Percentiles rank a stretch among this genome's conserved stretches.
phyloP scores from a whole-genome alignment of 2,329 filamentous ascomycete genomes.

The Incumbomyces lentus region DNA sequence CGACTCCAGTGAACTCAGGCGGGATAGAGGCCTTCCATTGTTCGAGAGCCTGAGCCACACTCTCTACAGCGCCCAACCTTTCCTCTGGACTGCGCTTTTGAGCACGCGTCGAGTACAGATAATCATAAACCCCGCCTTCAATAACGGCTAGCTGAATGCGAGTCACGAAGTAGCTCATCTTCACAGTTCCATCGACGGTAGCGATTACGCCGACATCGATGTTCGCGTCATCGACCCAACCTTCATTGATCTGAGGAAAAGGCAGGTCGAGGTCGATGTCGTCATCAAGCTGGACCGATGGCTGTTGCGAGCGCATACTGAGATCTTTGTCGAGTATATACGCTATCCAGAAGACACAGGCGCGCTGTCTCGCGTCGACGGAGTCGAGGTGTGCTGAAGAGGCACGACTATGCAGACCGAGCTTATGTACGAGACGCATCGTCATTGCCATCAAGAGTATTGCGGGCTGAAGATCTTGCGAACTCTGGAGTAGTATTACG shows the following conservation, averaged over 20 bases:
- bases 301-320: slow-evolving; percentile 33
- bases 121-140: slow-evolving; percentile 15
- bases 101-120: slow-evolving; percentile 10
- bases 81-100: slow-evolving; percentile 11
- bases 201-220: background rate
- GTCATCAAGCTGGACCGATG: slow-evolving; percentile 28
- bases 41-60: slow-evolving; percentile 9
- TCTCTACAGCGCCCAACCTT: slow-evolving; percentile 8
- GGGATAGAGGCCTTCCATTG: slow-evolving; percentile 12
- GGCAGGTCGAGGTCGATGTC: slow-evolving; percentile 22
- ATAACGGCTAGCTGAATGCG: slow-evolving; percentile 14
- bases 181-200: slow-evolving; percentile 9
- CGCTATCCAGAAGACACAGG: slow-evolving; percentile 24
- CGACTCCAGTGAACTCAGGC: slow-evolving; percentile 6
- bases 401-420: slow-evolving; percentile 16
- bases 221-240: background rate
- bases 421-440: slow-evolving; percentile 13
- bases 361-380: slow-evolving; percentile 15
- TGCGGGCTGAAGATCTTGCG: slow-evolving; percentile 22
- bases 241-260: slow-evolving; percentile 1
- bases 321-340: slow-evolving; percentile 33
- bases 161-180: slow-evolving; percentile 12
- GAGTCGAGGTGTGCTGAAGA: slow-evolving; percentile 13
- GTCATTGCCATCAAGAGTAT: slow-evolving; percentile 22
- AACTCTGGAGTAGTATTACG: slow-evolving; percentile 22